Percentiles rank a stretch among this genome's conserved stretches.
Evolutionary conservation across 306 rosid genomes (phyloP).

Genomic region (Clitoria ternatea): DNA sequence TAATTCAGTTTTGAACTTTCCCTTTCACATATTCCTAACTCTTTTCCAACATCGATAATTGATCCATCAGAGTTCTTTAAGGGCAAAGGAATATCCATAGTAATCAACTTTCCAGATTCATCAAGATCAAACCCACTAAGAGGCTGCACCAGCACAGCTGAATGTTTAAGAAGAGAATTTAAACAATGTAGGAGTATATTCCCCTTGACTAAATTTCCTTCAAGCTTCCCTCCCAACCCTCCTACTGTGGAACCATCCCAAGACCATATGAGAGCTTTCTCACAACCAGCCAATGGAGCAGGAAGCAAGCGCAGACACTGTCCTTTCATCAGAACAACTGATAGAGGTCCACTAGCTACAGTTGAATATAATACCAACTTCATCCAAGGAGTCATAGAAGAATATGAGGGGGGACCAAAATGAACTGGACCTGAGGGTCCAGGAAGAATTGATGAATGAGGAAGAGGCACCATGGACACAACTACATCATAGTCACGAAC

Average conservation of each 20-base stretch:
- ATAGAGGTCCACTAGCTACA: conserved; percentile 75
- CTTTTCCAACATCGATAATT: conserved; percentile 52
- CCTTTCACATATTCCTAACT: conserved; percentile 57
- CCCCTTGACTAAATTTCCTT: conserved; percentile 85
- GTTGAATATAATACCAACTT: conserved; percentile 79
- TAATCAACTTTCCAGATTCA: conserved; percentile 60
- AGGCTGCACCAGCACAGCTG: conserved; percentile 94
- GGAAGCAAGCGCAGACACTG: conserved; percentile 91
- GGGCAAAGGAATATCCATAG: conserved; percentile 91
- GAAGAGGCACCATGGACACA: conserved; percentile 95
- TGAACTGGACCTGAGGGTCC: conserved; percentile 76
- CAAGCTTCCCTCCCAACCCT: conserved; percentile 91
- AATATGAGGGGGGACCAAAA: conserved; percentile 95
- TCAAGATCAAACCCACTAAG: conserved; percentile 79
- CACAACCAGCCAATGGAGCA: conserved; percentile 96
- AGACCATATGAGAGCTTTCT: conserved; percentile 96
- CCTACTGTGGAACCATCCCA: conserved; percentile 93
- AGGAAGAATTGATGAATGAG: conserved; percentile 91
- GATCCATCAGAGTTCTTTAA: conserved; percentile 81
- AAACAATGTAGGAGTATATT: conserved; percentile 77
- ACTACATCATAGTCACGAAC: conserved; percentile 89
- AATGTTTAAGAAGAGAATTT: conserved; percentile 81
- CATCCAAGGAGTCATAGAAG: conserved; percentile 98
- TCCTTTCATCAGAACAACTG: conserved; percentile 97
- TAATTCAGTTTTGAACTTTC: conserved; percentile 61